Base-by-base conservation (phyloP, 441 rosid genomes). In the Adansonia madagascariensis region DNA sequence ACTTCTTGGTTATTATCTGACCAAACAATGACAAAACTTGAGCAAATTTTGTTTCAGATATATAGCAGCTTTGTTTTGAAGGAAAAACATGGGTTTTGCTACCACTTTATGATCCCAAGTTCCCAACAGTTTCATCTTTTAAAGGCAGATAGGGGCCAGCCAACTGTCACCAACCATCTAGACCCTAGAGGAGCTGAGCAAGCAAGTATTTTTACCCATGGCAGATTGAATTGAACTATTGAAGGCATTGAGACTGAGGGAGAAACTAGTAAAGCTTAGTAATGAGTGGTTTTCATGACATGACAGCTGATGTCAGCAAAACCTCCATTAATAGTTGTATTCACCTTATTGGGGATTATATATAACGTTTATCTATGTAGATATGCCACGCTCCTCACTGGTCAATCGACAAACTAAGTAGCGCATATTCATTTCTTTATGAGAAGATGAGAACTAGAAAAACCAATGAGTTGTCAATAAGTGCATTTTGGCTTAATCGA, bases 11-110 rank as follows among this genome's bases (percentile, higher is more conserved):
- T 68, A 0, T 46, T 56, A 24, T 46, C 57, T 24, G n/a, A 56
- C 69, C 78, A 69, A 50, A 55, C 69, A 65, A 75, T 77, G 77
- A 77, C 83, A 77, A 77, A 65, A 77, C 74, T 8, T 31, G 22
- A 24, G 39, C 47, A 18, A 68, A 73, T 27, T 80, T 53, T 61
- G 75, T 83, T 76, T 64, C 77, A 47, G 63, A 46, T 43, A 27
- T 41, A 70, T 44, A 53, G 74, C 74, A 41, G 74, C 62, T 78
- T 69, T 56, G 55, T 78, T 62, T 18, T 43, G 20, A 3, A 4
- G n/a, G 17, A 9, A 53, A n/a, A 14, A 44, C 18, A 6, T 46
- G 10, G 62, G 18, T 3, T 79, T 61, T 5, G 10, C 47, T 68
- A 15, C 31, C 0, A 56, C 62, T 60, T 79, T 66, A 63, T 57